phyloP scores from a whole-genome alignment of 768 basidiomycete genomes.

The Pulveroboletus sp. region DNA sequence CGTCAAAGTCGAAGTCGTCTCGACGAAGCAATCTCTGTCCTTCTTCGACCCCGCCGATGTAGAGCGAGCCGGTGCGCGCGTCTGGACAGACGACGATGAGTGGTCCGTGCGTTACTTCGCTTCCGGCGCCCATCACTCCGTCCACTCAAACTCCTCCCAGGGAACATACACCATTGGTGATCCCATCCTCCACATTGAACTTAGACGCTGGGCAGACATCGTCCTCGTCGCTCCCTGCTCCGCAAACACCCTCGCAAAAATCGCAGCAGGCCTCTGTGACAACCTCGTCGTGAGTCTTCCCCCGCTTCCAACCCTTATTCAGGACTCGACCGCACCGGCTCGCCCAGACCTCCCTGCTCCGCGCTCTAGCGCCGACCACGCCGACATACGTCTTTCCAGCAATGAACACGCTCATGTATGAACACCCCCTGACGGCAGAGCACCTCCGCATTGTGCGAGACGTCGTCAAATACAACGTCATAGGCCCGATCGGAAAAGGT shows the following conservation, averaged over 20 bases:
- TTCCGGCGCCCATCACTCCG: background rate
- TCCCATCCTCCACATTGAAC: slow-evolving; percentile 94
- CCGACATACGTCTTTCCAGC: slow-evolving; percentile 92
- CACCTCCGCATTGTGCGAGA: slow-evolving; percentile 76
- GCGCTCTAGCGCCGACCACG: slow-evolving; percentile 78
- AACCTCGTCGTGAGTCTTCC: slow-evolving; percentile 64
- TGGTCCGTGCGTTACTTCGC: background rate
- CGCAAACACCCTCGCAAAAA: slow-evolving; percentile 94
- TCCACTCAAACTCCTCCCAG: slow-evolving; percentile 37
- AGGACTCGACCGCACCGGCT: no score
- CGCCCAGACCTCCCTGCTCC: slow-evolving; percentile 68
- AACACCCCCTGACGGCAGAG: slow-evolving; percentile 84
- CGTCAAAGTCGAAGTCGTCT: slow-evolving; percentile 78
- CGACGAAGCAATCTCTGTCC: slow-evolving; percentile 71
- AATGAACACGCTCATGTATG: slow-evolving; percentile 99
- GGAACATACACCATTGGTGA: slow-evolving; percentile 74
- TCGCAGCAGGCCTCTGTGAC: slow-evolving; percentile 85
- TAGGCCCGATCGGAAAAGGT: slow-evolving; percentile 83
- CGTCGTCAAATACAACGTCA: slow-evolving; percentile 71
- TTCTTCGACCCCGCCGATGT: slow-evolving; percentile 67
- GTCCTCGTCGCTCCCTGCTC: slow-evolving; percentile 95
- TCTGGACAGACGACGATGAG: background rate
- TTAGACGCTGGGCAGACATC: slow-evolving; percentile 90
- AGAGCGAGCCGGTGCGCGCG: slow-evolving; percentile 31
- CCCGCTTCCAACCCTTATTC: background rate